phyloP scores from a whole-genome alignment of 208 protist genomes.

The Leishmania amazonensis region DNA sequence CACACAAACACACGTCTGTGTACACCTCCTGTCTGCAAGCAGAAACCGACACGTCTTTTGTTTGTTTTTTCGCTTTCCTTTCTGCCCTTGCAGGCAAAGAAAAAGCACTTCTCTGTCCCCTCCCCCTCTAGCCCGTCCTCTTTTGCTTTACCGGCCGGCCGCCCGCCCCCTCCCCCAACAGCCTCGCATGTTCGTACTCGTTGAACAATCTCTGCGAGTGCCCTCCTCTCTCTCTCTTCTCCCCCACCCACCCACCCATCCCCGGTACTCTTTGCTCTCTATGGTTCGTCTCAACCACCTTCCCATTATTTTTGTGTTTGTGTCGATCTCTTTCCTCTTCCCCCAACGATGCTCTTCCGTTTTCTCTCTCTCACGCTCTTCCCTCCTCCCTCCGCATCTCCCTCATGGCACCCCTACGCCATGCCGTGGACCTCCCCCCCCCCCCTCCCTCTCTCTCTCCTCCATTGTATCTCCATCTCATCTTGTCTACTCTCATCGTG shows the following conservation, averaged over 20 bases:
- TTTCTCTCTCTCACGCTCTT: not conserved
- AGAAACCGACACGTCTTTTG: too few species aligned
- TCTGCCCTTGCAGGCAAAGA: too few species aligned
- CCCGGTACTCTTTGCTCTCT: not conserved
- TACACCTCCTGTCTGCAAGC: not conserved
- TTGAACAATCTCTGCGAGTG: not conserved
- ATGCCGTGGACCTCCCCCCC: not conserved
- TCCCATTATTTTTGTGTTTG: not conserved
- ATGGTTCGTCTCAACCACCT: not conserved
- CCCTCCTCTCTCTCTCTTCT: too few species aligned
- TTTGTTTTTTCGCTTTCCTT: too few species aligned
- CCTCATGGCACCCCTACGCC: not conserved
- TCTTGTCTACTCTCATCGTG: not conserved
- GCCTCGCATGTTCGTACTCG: not conserved
- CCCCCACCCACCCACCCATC: not conserved
- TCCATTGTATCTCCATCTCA: not conserved
- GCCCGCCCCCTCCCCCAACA: not conserved
- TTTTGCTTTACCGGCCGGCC: too few species aligned
- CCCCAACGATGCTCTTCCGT: not conserved
- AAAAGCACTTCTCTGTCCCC: too few species aligned
- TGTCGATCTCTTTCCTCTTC: not conserved
- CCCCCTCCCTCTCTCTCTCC: constrained; percentile 6
- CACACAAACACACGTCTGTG: not conserved
- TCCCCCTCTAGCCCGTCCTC: too few species aligned
- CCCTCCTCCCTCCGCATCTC: constrained; percentile 2